phyloP scores from a whole-genome alignment of 805 yeast species.

The Monosporozyma aerobia region DNA sequence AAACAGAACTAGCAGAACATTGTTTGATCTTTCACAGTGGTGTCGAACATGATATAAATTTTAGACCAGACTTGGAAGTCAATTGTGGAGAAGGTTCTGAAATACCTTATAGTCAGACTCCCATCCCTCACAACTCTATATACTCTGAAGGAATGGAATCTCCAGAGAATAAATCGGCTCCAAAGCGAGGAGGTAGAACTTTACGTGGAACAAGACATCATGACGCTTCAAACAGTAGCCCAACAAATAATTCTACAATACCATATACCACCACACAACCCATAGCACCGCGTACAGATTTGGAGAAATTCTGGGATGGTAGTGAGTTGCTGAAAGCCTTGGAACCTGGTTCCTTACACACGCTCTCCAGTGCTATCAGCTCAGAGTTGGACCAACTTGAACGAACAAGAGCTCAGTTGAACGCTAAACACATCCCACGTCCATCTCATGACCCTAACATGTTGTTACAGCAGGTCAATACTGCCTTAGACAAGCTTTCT shows the following conservation, averaged over 20 bases:
- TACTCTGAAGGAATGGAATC: not conserved
- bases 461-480: not conserved
- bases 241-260: not conserved
- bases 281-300: not conserved
- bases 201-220: not conserved
- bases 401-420: not conserved
- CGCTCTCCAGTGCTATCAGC: not conserved
- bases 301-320: not conserved
- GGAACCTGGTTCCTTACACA: not conserved
- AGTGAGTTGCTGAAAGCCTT: not conserved
- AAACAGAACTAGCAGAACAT: slow-evolving; percentile 25
- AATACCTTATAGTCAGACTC: not conserved
- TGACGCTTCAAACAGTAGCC: not conserved
- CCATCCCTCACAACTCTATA: not conserved
- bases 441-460: not conserved
- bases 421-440: not conserved
- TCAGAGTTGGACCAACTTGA: not conserved
- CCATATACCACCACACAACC: not conserved
- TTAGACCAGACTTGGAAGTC: slow-evolving; percentile 21
- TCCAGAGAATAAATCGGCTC: not conserved
- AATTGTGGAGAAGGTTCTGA: slow-evolving; percentile 14
- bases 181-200: not conserved
- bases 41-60: slow-evolving; percentile 9
- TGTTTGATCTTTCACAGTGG: slow-evolving; percentile 22
- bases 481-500: not conserved